Conservation (phyloP, 2,329 filamentous ascomycete species). For the Neopestalotiopsis sp. region DNA sequence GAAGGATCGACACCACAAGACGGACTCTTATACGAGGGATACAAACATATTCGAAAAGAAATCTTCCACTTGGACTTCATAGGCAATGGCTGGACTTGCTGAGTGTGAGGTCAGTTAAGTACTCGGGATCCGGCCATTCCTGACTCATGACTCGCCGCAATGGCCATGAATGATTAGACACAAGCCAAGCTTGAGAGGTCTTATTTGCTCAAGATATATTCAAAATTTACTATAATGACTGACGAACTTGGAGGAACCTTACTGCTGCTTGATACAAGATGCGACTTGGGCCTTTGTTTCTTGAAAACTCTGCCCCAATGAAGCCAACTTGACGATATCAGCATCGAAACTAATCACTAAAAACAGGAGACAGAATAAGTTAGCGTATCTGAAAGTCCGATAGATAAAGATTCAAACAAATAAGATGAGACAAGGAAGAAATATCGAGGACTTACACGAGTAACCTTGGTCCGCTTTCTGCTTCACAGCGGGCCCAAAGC, state of each 20-base stretch:
- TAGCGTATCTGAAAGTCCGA: not conserved
- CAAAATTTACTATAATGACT: too few relatives aligned
- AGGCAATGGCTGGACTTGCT: not conserved
- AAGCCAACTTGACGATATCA: conserved; percentile 14
- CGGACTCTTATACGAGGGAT: not conserved
- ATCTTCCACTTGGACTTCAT: not conserved
- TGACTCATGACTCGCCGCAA: too few relatives aligned
- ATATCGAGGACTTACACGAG: not conserved
- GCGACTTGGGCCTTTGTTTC: conserved; percentile 13
- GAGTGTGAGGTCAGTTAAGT: not conserved
- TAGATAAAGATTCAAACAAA: not conserved
- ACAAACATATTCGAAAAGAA: not conserved
- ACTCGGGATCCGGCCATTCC: too few relatives aligned
- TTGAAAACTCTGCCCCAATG: conserved; percentile 9
- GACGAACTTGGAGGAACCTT: too few relatives aligned
- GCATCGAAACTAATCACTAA: conserved; percentile 18
- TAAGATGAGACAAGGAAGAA: not conserved
- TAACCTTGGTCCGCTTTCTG: conserved; percentile 28
- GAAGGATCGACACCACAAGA: conserved; percentile 26
- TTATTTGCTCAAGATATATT: too few relatives aligned
- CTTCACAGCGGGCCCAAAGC: conserved; percentile 34
- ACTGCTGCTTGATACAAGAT: not conserved
- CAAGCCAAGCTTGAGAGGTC: too few relatives aligned
- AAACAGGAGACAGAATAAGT: not conserved
- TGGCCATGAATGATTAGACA: too few relatives aligned